Base-by-base conservation (phyloP, 2,329 filamentous ascomycete species). In the Mariannaea elegans region DNA sequence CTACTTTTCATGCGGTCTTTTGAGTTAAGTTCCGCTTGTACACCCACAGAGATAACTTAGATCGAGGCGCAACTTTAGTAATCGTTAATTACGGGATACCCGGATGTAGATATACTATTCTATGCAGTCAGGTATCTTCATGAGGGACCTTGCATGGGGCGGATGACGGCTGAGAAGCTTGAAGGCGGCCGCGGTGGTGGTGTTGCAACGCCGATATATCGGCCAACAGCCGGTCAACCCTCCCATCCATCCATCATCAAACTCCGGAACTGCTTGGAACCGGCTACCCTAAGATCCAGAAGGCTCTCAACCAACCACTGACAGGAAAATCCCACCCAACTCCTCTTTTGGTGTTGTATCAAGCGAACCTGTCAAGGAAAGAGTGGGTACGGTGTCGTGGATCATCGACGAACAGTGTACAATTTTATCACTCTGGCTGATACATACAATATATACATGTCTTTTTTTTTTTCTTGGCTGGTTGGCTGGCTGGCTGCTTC, bases 391-490 rank as follows among this genome's bases (percentile, higher is more conserved):
- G 55, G 56, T 49, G 47, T 58, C 55, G 54, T 64, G 55, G 61
- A 66, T 61, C 63, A 42, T 58, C 63, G 61, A 68, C 66, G 66
- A 69, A 68, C 63, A 66, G 63, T 55, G 47, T 57, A 34, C 24
- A 42, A n/a, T n/a, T n/a, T n/a, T n/a, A n/a, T n/a, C n/a, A n/a
- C n/a, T n/a, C n/a, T n/a, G n/a, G n/a, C n/a, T n/a, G n/a, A n/a
- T n/a, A n/a, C n/a, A n/a, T n/a, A n/a, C n/a, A n/a, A n/a, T n/a
- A n/a, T n/a, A n/a, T n/a, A n/a, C n/a, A n/a, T n/a, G n/a, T n/a
- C n/a, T n/a, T n/a, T n/a, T n/a, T n/a, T n/a, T n/a, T n/a, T n/a
- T n/a, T n/a, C n/a, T n/a, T n/a, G n/a, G n/a, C n/a, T n/a, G n/a
- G n/a, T n/a, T n/a, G n/a, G n/a, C n/a, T n/a, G n/a, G 58, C 39